These are phyloP conservation scores for Pterulicium gracile DNA, from an alignment of 1,284 basidiomycete species.

Conservation along the genomic window DNA sequence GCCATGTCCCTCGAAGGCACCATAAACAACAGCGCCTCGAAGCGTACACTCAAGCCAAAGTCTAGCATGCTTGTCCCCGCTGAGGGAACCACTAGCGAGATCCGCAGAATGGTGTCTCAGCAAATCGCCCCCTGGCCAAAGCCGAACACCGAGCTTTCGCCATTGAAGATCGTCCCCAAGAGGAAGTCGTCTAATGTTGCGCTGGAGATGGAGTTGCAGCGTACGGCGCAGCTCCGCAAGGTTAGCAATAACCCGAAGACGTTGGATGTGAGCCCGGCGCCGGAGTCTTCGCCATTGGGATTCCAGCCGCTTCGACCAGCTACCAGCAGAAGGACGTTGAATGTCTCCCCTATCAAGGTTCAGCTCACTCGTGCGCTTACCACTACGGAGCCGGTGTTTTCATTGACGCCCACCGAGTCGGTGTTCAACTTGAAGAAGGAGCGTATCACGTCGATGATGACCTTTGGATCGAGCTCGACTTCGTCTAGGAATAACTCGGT, in stretches of 20 bases:
- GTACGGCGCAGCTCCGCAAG: conserved; percentile 18
- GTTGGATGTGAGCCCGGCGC: conserved; percentile 40
- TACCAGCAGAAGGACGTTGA: conserved; percentile 13
- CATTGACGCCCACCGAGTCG: neutral
- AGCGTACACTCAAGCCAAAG: conserved; percentile 9
- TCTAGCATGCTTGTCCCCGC: too few relatives aligned
- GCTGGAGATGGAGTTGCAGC: conserved; percentile 12
- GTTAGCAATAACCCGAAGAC: conserved; percentile 39
- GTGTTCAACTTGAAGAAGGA: conserved; percentile 12
- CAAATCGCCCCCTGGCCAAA: conserved; percentile 56
- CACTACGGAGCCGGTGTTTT: too few relatives aligned
- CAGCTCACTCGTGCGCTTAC: neutral
- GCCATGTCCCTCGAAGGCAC: neutral
- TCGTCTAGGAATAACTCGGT: conserved; percentile 24
- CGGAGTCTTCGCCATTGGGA: conserved; percentile 33
- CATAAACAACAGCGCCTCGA: neutral
- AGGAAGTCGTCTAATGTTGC: conserved; percentile 2
- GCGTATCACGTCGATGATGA: conserved; percentile 29
- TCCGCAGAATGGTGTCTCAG: conserved; percentile 17
- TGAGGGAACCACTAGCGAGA: neutral
- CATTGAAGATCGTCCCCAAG: conserved; percentile 23
- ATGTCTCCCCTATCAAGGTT: neutral
- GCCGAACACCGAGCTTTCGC: conserved; percentile 36
- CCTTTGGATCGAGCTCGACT: conserved; percentile 35
- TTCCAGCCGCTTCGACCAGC: conserved; percentile 52